Evolutionary conservation across 441 rosid genomes (phyloP), one percentile per base, ranked within the genome.

Genomic region (Manihot esculenta): DNA sequence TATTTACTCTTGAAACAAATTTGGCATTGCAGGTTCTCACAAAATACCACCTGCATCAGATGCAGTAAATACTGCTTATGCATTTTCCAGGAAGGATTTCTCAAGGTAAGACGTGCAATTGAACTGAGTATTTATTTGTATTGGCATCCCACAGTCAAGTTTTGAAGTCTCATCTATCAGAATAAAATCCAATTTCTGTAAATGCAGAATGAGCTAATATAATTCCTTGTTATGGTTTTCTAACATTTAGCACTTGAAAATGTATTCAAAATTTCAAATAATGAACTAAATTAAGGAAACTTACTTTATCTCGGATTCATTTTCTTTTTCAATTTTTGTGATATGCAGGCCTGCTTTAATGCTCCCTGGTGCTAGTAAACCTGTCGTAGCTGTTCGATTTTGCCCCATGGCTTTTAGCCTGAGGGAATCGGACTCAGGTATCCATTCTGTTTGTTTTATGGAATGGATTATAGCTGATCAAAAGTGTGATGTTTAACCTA

Each of bases 311-410:
- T 18, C 49, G 51, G 17, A 1, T 63, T n/a, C n/a, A n/a, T n/a
- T n/a, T 71, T 49, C 50, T 27, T 54, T 49, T 66, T 44, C 6
- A 49, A 63, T 73, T 50, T 65, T 74, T 72, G 66, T 73, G 69
- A 55, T 72, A n/a, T 74, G 61, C 81, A 94, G 98, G 79, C 97
- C 98, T 77, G 91, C 95, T 54, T 53, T 94, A 76, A 86, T 83
- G 82, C 93, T 94, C 30, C 97, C 99, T 42, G 76, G 94, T 85
- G 92, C 91, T 61, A 83, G 76, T 81, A 94, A 94, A 82, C 97
- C 99, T 24, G 87, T 94, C 63, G 86, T 92, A 57, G 98, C 87
- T 26, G 94, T 92, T 83, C 89, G 92, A 10, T 94, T 94, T 78
- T 90, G 96, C 71, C 97, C 98, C 35, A 57, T 87, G 66, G 69